Evolutionary conservation across 2,329 filamentous ascomycete genomes (phyloP).

Genomic region (Akanthomyces muscarius): DNA sequence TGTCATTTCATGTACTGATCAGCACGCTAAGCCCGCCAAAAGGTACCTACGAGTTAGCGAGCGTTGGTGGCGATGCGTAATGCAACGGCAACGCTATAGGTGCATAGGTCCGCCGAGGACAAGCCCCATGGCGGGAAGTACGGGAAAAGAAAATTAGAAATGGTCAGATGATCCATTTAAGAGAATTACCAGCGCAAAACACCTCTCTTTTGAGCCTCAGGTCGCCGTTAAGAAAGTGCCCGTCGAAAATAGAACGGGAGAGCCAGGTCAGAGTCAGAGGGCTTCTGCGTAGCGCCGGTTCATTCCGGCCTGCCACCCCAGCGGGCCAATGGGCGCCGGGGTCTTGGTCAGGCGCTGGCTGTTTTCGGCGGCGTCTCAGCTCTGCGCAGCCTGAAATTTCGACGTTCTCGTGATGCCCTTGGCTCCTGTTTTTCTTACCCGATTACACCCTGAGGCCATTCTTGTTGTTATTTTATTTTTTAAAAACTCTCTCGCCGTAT

Average conservation of each 20-base stretch:
- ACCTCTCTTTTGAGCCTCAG: conserved; percentile 6
- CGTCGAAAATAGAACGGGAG: conserved; percentile 15
- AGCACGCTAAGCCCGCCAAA: not conserved
- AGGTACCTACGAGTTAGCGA: not conserved
- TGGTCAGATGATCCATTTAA: conserved; percentile 6
- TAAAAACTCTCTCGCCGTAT: not conserved
- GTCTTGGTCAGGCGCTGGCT: conserved; percentile 7
- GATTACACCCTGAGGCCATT: conserved; percentile 2
- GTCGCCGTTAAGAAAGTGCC: not conserved
- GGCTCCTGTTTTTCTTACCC: not conserved
- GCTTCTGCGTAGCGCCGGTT: not conserved
- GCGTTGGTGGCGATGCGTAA: not conserved
- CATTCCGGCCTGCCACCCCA: conserved; percentile 5
- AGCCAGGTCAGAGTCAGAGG: not conserved
- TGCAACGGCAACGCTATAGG: not conserved
- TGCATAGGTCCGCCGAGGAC: not conserved
- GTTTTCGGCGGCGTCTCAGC: conserved; percentile 5
- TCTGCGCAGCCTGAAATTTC: not conserved
- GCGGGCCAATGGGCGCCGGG: not conserved
- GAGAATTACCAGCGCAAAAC: conserved; percentile 10
- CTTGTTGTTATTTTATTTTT: not conserved
- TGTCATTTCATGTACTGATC: not conserved
- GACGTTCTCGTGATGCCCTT: not conserved
- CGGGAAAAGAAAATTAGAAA: not conserved
- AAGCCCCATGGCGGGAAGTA: not conserved